Conservation (phyloP, 257 asterid species). For the Solanum appendiculatum region DNA sequence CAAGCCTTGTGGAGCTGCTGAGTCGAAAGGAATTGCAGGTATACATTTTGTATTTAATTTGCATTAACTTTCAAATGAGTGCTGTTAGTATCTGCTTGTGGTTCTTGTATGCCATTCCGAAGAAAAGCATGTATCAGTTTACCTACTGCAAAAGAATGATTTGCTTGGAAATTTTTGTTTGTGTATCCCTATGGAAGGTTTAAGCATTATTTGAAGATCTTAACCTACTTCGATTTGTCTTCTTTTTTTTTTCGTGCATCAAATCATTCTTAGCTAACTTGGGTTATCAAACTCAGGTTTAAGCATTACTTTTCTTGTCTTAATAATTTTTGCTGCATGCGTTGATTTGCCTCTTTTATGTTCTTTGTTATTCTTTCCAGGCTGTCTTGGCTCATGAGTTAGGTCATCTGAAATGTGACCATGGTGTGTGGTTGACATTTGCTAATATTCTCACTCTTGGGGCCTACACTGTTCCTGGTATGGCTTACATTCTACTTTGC, state of each 20-base stretch:
- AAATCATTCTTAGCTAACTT: background rate
- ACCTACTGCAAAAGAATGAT: background rate
- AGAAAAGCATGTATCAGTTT: background rate
- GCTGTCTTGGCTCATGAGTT: constrained; percentile 95
- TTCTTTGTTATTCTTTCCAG: constrained; percentile 23
- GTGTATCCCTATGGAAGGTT: background rate
- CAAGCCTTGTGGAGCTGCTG: constrained; percentile 89
- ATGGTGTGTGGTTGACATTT: constrained; percentile 88
- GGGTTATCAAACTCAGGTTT: background rate
- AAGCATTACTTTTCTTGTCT: background rate
- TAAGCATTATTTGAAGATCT: background rate
- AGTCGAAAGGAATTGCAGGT: constrained; percentile 89
- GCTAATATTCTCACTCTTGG: constrained; percentile 91
- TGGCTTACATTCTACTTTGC: background rate
- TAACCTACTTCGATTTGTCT: background rate
- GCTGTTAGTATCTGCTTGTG: background rate
- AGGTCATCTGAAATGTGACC: constrained; percentile 95
- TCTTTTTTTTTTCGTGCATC: background rate
- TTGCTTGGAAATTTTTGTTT: background rate
- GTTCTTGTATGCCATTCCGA: background rate
- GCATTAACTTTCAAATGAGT: background rate
- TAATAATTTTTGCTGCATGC: background rate
- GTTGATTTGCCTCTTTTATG: background rate
- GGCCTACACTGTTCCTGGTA: constrained; percentile 82
- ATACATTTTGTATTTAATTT: background rate